These are phyloP conservation scores for Chalaropsis ovoidea DNA, from an alignment of 2,329 filamentous ascomycete species.

Conservation along the genomic window DNA sequence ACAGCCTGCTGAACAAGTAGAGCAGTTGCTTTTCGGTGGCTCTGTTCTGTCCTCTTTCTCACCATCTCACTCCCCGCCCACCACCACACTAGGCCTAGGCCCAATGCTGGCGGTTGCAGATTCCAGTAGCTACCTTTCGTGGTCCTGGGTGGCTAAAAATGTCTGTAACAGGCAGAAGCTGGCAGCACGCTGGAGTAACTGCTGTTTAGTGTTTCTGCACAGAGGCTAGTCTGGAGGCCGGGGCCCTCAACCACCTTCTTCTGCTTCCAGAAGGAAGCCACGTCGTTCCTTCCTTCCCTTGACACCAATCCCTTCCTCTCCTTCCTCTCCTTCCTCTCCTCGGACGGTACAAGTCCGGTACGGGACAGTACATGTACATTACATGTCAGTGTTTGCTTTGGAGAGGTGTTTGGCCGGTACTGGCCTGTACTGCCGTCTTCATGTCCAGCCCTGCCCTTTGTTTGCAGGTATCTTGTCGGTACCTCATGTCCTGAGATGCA, in stretches of 20 bases:
- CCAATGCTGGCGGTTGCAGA: not conserved
- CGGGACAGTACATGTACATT: too few relatives aligned
- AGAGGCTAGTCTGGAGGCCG: not conserved
- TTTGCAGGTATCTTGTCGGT: too few relatives aligned
- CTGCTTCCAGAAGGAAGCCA: constrained; percentile 15
- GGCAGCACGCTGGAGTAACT: not conserved
- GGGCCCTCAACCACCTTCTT: not conserved
- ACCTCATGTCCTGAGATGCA: too few relatives aligned
- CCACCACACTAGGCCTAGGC: not conserved
- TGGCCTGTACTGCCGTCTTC: too few relatives aligned
- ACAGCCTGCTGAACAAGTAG: not conserved
- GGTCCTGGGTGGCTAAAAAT: not conserved
- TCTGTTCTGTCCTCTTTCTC: constrained; percentile 1
- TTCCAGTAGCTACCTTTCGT: not conserved
- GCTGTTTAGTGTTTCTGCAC: not conserved
- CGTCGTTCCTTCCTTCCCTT: constrained; percentile 10
- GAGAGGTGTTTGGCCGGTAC: too few relatives aligned
- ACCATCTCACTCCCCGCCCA: not conserved
- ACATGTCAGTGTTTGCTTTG: too few relatives aligned
- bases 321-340: too few relatives aligned
- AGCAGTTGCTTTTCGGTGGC: not conserved
- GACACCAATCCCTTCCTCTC: too few relatives aligned
- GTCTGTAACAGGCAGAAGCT: not conserved
- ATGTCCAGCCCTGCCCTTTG: too few relatives aligned
- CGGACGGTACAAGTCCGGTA: too few relatives aligned